phyloP scores from a whole-genome alignment of 768 basidiomycete species.

The Leccinum broughii region DNA sequence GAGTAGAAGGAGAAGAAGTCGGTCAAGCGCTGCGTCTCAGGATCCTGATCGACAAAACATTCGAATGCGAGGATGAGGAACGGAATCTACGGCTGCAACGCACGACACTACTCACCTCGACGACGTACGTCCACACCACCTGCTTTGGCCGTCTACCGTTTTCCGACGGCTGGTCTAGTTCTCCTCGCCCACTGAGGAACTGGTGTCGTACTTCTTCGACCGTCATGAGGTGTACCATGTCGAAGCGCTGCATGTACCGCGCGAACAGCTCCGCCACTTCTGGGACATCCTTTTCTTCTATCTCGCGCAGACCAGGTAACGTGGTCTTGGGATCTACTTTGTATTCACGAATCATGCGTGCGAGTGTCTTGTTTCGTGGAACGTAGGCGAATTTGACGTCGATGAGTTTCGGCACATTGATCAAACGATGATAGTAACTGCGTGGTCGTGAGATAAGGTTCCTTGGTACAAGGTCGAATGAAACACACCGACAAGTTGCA shows the following conservation, averaged over 20 bases:
- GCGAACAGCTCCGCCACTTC: slow-evolving; percentile 69
- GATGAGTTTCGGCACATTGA: slow-evolving; percentile 91
- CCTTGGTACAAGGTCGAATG: neutral
- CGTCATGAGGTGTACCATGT: slow-evolving; percentile 72
- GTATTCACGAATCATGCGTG: slow-evolving; percentile 82
- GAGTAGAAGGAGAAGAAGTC: slow-evolving; percentile 98
- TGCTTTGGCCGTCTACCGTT: slow-evolving; percentile 63
- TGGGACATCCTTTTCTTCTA: slow-evolving; percentile 76
- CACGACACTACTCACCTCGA: slow-evolving; percentile 63
- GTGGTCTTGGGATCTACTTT: slow-evolving; percentile 56
- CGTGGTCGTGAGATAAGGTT: slow-evolving; percentile 6
- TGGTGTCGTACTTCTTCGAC: slow-evolving; percentile 84
- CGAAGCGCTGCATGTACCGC: slow-evolving; percentile 83
- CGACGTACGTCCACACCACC: slow-evolving; percentile 95
- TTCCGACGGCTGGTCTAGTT: slow-evolving; percentile 39
- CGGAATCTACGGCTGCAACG: neutral
- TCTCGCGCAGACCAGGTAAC: slow-evolving; percentile 77
- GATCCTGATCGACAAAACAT: slow-evolving; percentile 54
- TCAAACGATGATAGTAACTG: slow-evolving; percentile 89
- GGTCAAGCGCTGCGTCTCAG: slow-evolving; percentile 78
- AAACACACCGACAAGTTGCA: slow-evolving; percentile 70
- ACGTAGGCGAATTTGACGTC: slow-evolving; percentile 89
- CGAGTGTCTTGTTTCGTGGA: slow-evolving; percentile 83
- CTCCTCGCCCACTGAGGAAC: slow-evolving; percentile 80
- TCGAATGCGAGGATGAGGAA: slow-evolving; percentile 1